phyloP scores from a whole-genome alignment of 768 basidiomycete species.

The Pleurotus tuber-regium region DNA sequence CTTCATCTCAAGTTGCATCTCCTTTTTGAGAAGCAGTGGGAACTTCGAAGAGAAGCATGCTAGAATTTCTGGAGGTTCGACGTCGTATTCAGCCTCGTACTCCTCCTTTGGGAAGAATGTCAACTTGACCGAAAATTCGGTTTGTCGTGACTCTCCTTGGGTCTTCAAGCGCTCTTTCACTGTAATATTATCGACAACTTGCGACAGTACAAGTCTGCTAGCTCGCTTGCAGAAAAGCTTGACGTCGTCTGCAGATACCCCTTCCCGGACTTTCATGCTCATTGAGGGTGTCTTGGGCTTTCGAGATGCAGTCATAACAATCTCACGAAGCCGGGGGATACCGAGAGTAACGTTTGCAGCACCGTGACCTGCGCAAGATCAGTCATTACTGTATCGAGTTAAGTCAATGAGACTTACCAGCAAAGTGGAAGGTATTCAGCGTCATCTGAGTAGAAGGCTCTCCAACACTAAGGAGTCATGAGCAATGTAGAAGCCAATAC shows the following conservation, averaged over 20 bases:
- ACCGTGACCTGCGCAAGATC: slow-evolving; percentile 75
- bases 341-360: slow-evolving; percentile 99
- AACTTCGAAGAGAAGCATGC: slow-evolving; percentile 71
- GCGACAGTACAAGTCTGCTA: slow-evolving; percentile 81
- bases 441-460: slow-evolving; percentile 99
- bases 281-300: slow-evolving; percentile 98
- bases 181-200: slow-evolving; percentile 78
- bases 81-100: slow-evolving; percentile 80
- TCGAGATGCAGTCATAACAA: slow-evolving; percentile 97
- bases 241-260: slow-evolving; percentile 51
- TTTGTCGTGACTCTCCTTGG: slow-evolving; percentile 66
- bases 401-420: slow-evolving; percentile 51
- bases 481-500: not conserved
- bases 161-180: slow-evolving; percentile 78
- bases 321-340: slow-evolving; percentile 97
- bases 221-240: slow-evolving; percentile 86
- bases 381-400: not conserved
- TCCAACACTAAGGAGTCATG: slow-evolving; percentile 68
- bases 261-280: slow-evolving; percentile 70
- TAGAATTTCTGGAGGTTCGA: slow-evolving; percentile 71
- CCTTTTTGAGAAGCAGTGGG: slow-evolving; percentile 77
- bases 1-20: slow-evolving; percentile 85
- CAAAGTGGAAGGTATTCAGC: slow-evolving; percentile 98
- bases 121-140: slow-evolving; percentile 78
- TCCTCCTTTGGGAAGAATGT: slow-evolving; percentile 85